Conservation (phyloP, 1,284 basidiomycete genomes). For the Sporisorium sorghi region DNA sequence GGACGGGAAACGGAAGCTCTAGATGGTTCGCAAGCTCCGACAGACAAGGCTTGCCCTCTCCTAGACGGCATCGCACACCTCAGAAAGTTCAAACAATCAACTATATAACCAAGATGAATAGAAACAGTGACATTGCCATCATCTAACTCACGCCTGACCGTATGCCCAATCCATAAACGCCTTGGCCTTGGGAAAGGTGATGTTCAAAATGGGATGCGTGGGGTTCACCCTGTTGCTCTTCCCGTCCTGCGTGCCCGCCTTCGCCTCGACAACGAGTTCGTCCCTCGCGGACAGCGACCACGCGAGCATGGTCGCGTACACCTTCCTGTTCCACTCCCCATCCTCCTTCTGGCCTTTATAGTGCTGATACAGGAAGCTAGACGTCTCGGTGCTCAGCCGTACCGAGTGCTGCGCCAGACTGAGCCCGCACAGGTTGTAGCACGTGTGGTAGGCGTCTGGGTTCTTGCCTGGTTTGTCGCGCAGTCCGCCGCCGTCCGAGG, state of each 20-base stretch:
- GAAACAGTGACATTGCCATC: no score
- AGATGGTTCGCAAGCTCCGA: no score
- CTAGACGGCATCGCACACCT: background rate
- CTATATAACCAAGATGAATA: no score
- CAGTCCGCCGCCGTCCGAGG: slow-evolving; percentile 76
- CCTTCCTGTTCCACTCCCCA: slow-evolving; percentile 43
- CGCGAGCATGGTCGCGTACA: slow-evolving; percentile 46
- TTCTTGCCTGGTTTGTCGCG: slow-evolving; percentile 95
- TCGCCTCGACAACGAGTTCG: slow-evolving; percentile 36
- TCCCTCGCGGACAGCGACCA: slow-evolving; percentile 43
- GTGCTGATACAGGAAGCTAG: slow-evolving; percentile 8
- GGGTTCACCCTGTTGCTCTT: slow-evolving; percentile 48
- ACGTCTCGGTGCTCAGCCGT: slow-evolving; percentile 39
- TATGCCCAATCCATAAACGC: slow-evolving; percentile 62
- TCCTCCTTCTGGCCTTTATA: slow-evolving; percentile 18
- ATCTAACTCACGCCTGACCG: slow-evolving; percentile 28
- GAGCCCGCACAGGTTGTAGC: slow-evolving; percentile 67
- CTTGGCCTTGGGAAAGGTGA: slow-evolving; percentile 54
- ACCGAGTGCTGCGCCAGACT: slow-evolving; percentile 62
- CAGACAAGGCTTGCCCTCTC: no score
- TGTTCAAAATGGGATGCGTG: slow-evolving; percentile 63
- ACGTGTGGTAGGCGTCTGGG: slow-evolving; percentile 68
- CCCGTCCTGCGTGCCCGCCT: slow-evolving; percentile 4
- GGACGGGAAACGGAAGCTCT: no score
- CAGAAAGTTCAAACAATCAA: no score